Evolutionary conservation across 345 rosid genomes (phyloP), one percentile per base, ranked within the genome.

Genomic region (Fremontodendron californicum): DNA sequence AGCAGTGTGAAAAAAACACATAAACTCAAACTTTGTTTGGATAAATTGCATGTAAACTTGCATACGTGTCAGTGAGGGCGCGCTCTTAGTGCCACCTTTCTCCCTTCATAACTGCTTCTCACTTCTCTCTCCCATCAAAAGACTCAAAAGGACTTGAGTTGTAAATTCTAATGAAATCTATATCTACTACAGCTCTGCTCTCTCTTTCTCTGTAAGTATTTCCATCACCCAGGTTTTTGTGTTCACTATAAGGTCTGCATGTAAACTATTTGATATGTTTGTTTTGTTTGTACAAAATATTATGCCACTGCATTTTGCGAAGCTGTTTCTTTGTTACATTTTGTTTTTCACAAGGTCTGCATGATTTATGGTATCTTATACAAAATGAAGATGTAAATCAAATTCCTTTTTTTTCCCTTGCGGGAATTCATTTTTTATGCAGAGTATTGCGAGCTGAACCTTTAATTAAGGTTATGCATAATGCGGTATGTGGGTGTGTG

Each of bases 401-500:
- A 6, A n/a, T 39, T 37, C 2, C 51, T 27, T 6, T 25, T 40
- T 9, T 19, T 1, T 6, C 33, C 8, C 13, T 4, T 40, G 0
- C 15, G 0, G 33, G 49, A n/a, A n/a, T 37, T 57, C 11, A 6
- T 23, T 61, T 61, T 15, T 43, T 71, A 40, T 78, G 81, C 77
- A 63, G 81, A 19, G 25, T 39, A 27, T 29, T 29, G 42, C 6
- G 3, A 46, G 54, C 31, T 78, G 51, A 54, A 71, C 16, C 37
- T 64, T 43, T 73, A 39, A 15, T 35, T 6, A 43, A 43, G 54
- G 35, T 73, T 52, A 15, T 66, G 79, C 77, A 65, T 73, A 45
- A 15, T 66, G 79, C 77, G 60, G 46, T 39, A 55, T 58, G 48
- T 27, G 78, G 42, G 49, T 31, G 43, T 52, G 79, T 68, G 25